These are phyloP conservation scores for Phragmites australis DNA, from an alignment of 176 grass and related monocot genomes.

Conservation along the genomic window DNA sequence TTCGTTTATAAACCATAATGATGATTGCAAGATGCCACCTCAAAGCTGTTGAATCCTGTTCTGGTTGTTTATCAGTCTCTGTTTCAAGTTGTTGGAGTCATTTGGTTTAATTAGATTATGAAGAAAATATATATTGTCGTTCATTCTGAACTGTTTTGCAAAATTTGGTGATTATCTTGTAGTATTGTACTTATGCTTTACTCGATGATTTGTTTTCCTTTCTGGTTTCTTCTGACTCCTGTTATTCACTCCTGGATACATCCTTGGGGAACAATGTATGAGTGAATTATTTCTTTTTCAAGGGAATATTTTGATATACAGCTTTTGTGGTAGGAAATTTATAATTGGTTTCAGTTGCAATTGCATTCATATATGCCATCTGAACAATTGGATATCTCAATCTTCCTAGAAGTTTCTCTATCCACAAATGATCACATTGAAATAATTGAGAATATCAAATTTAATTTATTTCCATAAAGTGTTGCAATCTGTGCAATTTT, in stretches of 20 bases:
- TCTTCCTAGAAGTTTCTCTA: not conserved
- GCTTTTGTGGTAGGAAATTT: not conserved
- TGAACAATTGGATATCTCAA: constrained; percentile 8
- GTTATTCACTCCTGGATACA: not conserved
- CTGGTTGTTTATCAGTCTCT: not conserved
- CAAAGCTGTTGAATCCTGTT: not conserved
- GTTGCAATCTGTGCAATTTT: not conserved
- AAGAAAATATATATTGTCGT: not conserved
- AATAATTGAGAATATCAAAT: constrained; percentile 4
- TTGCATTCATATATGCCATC: not conserved
- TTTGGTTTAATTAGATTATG: not conserved
- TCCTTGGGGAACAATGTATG: not conserved
- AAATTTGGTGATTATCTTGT: not conserved
- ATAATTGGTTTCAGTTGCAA: constrained; percentile 5
- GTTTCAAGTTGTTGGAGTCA: not conserved
- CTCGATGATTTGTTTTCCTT: not conserved
- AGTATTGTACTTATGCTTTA: not conserved
- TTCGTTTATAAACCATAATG: not conserved
- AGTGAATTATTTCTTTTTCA: not conserved
- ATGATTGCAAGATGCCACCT: not conserved
- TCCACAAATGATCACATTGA: not conserved
- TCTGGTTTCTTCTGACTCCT: not conserved
- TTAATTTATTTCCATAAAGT: not conserved
- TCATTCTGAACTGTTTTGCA: not conserved
- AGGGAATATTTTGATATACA: not conserved